These are phyloP conservation scores for Fomitopsis betulina DNA, from an alignment of 1,284 basidiomycete genomes.

Conservation along the genomic window DNA sequence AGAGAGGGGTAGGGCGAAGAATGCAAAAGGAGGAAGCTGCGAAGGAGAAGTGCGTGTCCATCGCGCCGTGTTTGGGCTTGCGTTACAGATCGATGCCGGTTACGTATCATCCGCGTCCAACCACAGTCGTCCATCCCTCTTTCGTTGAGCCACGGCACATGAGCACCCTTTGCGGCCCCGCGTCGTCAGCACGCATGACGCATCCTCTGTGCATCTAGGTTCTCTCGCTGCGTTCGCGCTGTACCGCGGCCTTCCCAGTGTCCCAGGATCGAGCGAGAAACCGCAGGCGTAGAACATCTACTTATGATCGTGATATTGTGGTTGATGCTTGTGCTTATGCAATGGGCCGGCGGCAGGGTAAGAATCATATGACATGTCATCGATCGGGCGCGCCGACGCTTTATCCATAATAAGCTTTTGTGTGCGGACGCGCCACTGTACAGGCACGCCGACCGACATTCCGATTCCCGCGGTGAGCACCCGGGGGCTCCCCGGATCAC, in stretches of 20 bases:
- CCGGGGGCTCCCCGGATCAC: too few relatives aligned
- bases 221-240: neutral
- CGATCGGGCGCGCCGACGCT: neutral
- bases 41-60: neutral
- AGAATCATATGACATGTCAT: neutral
- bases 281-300: neutral
- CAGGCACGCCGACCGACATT: too few relatives aligned
- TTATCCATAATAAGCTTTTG: too few relatives aligned
- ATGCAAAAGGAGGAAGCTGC: neutral
- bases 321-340: neutral
- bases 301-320: neutral
- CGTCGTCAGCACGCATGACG: neutral
- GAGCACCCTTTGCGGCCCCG: neutral
- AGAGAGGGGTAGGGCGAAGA: neutral
- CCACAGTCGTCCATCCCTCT: neutral
- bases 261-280: neutral
- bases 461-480: too few relatives aligned
- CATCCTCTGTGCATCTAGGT: neutral
- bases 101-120: neutral
- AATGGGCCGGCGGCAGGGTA: neutral
- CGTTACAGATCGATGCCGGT: neutral
- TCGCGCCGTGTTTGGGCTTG: neutral
- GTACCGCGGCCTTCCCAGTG: neutral
- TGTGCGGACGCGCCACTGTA: too few relatives aligned
- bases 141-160: too few relatives aligned